Evolutionary conservation across 192 early-diverging fungal genomes (phyloP).

Genomic region (Diversispora epigaea): DNA sequence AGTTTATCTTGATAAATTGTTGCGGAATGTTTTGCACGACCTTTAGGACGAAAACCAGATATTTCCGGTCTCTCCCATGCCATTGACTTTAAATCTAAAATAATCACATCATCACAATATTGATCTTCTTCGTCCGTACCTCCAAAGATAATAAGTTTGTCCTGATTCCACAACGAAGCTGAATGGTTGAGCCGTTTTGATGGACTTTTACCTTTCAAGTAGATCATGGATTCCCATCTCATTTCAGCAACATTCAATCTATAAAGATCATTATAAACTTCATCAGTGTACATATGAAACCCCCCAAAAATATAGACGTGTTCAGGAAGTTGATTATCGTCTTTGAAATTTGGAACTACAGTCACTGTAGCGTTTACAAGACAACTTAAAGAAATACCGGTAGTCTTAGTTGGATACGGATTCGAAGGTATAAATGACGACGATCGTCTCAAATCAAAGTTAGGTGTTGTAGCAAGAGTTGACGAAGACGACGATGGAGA

Average conservation of each 20-base stretch:
- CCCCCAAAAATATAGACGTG: slow-evolving; percentile 59
- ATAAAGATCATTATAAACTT: slow-evolving; percentile 65
- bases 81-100: slow-evolving; percentile 60
- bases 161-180: slow-evolving; percentile 54
- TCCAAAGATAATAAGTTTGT: slow-evolving; percentile 66
- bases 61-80: slow-evolving; percentile 61
- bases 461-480: slow-evolving; percentile 22
- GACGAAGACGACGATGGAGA: slow-evolving; percentile 28
- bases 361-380: slow-evolving; percentile 48
- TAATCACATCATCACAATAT: slow-evolving; percentile 56
- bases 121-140: slow-evolving; percentile 57
- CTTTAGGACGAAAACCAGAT: slow-evolving; percentile 48
- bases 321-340: slow-evolving; percentile 15
- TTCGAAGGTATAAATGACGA: not conserved
- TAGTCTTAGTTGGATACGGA: slow-evolving; percentile 27
- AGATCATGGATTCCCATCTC: slow-evolving; percentile 54
- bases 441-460: not conserved
- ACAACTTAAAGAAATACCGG: slow-evolving; percentile 34
- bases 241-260: slow-evolving; percentile 47
- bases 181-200: slow-evolving; percentile 64
- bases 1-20: slow-evolving; percentile 61
- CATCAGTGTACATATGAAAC: slow-evolving; percentile 66
- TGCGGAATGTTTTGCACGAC: slow-evolving; percentile 59
- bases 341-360: slow-evolving; percentile 33
- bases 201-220: slow-evolving; percentile 52